phyloP scores from a whole-genome alignment of 768 basidiomycete genomes.

The Chiua virens region DNA sequence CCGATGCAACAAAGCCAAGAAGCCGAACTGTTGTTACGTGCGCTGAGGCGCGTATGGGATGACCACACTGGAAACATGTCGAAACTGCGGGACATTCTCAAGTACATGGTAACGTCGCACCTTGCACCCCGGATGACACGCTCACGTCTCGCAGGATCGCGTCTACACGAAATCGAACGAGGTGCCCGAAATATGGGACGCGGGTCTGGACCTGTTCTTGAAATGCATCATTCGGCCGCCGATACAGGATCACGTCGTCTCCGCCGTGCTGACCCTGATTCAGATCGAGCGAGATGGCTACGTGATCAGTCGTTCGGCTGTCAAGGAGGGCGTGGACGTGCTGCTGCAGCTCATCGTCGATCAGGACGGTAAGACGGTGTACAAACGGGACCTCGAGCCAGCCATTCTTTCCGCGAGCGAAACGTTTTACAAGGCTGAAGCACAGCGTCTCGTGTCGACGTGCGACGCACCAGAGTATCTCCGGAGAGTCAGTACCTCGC shows the following conservation, averaged over 20 bases:
- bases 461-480: conserved; percentile 86
- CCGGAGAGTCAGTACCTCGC: conserved; percentile 53
- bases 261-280: conserved; percentile 83
- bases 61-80: conserved; percentile 89
- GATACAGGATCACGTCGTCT: conserved; percentile 79
- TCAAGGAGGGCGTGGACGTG: conserved; percentile 87
- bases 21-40: conserved; percentile 82
- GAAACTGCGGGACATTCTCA: conserved; percentile 85
- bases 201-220: conserved; percentile 82
- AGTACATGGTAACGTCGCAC: conserved; percentile 80
- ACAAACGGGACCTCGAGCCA: conserved; percentile 84
- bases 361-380: conserved; percentile 57
- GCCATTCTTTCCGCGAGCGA: conserved; percentile 75
- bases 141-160: conserved; percentile 67
- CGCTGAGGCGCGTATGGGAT: conserved; percentile 85
- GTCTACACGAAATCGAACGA: conserved; percentile 75
- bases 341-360: conserved; percentile 65
- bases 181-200: conserved; percentile 78
- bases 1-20: conserved; percentile 76
- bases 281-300: conserved; percentile 91
- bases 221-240: conserved; percentile 75
- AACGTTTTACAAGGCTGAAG: conserved; percentile 78
- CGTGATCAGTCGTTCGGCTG: conserved; percentile 85
- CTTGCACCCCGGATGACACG: conserved; percentile 2
- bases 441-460: conserved; percentile 61